Evolutionary conservation across 2,329 filamentous ascomycete species (phyloP).

Genomic region (Ophiocordyceps australis): DNA sequence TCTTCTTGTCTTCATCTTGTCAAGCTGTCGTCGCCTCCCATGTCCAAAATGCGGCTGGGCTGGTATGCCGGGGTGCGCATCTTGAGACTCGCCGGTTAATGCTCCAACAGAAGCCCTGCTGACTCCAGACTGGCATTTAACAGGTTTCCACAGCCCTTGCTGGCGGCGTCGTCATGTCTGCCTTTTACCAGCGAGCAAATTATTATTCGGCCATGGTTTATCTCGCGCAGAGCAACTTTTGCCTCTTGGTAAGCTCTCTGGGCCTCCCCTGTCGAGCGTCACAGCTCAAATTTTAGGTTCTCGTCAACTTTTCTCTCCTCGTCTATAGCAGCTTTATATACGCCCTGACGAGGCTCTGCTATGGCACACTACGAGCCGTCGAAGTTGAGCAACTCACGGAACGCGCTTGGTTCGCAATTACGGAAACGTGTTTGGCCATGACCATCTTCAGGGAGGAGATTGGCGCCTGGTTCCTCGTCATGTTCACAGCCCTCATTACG

Average conservation of each 20-base stretch:
- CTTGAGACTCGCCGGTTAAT: no score
- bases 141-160: slow-evolving; percentile 73
- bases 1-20: neutral
- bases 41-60: slow-evolving; percentile 34
- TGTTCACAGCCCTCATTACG: slow-evolving; percentile 85
- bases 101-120: no score
- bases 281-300: no score
- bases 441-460: slow-evolving; percentile 94
- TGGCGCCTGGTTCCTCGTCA: slow-evolving; percentile 83
- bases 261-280: no score
- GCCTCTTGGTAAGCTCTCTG: slow-evolving; percentile 69
- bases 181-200: slow-evolving; percentile 87
- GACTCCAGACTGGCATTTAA: no score
- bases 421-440: slow-evolving; percentile 94
- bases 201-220: slow-evolving; percentile 98
- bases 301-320: slow-evolving; percentile 80
- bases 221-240: slow-evolving; percentile 89
- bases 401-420: slow-evolving; percentile 94
- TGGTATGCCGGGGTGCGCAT: slow-evolving; percentile 45
- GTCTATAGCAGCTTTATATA: slow-evolving; percentile 67
- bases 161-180: slow-evolving; percentile 67
- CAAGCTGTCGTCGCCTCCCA: slow-evolving; percentile 4
- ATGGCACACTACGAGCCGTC: slow-evolving; percentile 75
- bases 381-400: slow-evolving; percentile 96
- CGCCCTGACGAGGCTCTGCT: slow-evolving; percentile 76